Conservation (phyloP, 176 grass and related monocot species). For the Areca catechu region DNA sequence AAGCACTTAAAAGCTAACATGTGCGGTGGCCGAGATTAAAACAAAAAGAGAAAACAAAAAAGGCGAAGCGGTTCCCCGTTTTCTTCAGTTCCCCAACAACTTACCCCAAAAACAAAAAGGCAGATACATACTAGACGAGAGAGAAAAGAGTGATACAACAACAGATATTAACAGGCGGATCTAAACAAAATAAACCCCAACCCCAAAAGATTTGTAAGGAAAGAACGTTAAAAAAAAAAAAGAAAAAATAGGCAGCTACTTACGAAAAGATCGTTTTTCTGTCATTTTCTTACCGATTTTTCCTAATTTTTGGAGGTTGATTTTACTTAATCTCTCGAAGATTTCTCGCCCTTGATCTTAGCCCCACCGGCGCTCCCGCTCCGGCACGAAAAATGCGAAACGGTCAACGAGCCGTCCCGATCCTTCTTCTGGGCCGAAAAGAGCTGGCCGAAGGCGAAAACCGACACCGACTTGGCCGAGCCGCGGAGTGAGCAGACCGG, state of each 20-base stretch:
- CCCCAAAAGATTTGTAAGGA: not conserved
- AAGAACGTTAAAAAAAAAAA: too few species aligned
- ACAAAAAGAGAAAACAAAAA: too few species aligned
- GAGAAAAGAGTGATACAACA: not conserved
- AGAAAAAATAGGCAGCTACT: too few species aligned
- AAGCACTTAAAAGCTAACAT: too few species aligned
- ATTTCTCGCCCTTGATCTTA: slow-evolving; percentile 1
- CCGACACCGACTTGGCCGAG: slow-evolving; percentile 37
- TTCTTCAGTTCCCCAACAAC: too few species aligned
- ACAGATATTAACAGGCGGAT: not conserved
- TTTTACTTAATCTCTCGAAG: not conserved
- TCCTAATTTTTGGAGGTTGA: too few species aligned
- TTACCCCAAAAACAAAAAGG: too few species aligned
- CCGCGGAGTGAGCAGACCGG: slow-evolving; percentile 68
- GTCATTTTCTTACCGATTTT: too few species aligned
- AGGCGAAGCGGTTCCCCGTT: too few species aligned
- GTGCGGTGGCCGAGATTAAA: too few species aligned
- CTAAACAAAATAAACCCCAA: not conserved
- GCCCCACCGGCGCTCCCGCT: not conserved
- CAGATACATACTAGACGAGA: too few species aligned
- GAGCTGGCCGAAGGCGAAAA: slow-evolving; percentile 51
- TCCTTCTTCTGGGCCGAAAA: slow-evolving; percentile 74
- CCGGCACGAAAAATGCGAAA: not conserved
- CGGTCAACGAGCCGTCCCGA: not conserved
- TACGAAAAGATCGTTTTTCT: too few species aligned